Percentiles rank a stretch among this genome's conserved stretches.
Evolutionary conservation across 805 yeast genomes (phyloP).

Genomic region (Candida vaughaniae): DNA sequence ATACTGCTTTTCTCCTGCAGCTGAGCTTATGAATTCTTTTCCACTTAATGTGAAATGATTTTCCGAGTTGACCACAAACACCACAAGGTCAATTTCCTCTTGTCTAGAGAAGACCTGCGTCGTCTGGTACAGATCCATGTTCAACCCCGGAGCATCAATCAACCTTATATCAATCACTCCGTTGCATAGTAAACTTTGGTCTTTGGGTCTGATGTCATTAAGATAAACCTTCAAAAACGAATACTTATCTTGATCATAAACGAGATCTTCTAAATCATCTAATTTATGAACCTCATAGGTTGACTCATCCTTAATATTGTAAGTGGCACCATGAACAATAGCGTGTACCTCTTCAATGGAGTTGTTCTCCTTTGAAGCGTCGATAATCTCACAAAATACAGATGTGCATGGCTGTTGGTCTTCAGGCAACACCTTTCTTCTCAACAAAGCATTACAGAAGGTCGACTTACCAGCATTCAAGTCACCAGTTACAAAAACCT

Average conservation of each 20-base stretch:
- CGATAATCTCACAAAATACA: constrained; percentile 92
- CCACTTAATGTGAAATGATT: constrained; percentile 95
- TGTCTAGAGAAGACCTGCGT: constrained; percentile 94
- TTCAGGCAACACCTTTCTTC: constrained; percentile 80
- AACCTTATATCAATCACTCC: constrained; percentile 90
- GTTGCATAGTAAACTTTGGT: constrained; percentile 73
- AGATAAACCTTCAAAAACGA: constrained; percentile 77
- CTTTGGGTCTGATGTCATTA: constrained; percentile 66
- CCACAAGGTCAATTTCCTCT: constrained; percentile 94
- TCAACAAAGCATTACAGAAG: constrained; percentile 84
- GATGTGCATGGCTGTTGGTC: constrained; percentile 98
- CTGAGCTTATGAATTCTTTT: constrained; percentile 85
- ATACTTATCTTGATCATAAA: constrained; percentile 69
- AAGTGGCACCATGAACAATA: constrained; percentile 55
- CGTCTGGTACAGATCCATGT: constrained; percentile 89
- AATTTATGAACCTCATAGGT: constrained; percentile 61
- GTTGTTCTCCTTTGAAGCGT: constrained; percentile 66
- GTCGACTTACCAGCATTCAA: constrained; percentile 95
- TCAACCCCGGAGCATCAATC: constrained; percentile 97
- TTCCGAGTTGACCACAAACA: constrained; percentile 94
- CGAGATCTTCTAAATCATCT: constrained; percentile 63
- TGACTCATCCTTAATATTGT: constrained; percentile 56
- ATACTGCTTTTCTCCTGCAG: constrained; percentile 87
- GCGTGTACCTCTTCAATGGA: constrained; percentile 93
- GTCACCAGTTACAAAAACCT: constrained; percentile 95